A percentile compares a stretch with the other conserved stretches of the same genome.
Conservation (phyloP, 371 early-diverging fungal genomes). For the Mortierella sp. region DNA sequence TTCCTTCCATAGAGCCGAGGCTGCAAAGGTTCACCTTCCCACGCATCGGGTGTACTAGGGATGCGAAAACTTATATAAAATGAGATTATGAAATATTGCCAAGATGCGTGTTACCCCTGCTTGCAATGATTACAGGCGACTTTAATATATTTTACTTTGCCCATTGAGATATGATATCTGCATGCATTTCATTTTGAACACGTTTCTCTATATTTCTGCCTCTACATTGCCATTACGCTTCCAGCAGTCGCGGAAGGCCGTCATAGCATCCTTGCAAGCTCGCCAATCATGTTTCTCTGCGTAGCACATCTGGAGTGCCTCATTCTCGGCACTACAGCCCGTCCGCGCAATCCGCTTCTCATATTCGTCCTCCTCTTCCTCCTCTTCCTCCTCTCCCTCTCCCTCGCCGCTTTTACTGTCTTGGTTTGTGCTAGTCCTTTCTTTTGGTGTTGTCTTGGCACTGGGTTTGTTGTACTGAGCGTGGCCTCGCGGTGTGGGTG, state of each 20-base stretch:
- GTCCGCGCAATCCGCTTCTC: slow-evolving; percentile 72
- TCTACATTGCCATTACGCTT: slow-evolving; percentile 61
- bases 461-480: slow-evolving; percentile 13
- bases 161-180: too few species aligned
- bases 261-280: slow-evolving; percentile 78
- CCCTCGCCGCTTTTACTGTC: background rate
- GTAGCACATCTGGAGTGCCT: slow-evolving; percentile 81
- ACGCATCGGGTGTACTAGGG: too few species aligned
- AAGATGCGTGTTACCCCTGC: too few species aligned
- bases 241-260: slow-evolving; percentile 79
- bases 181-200: background rate
- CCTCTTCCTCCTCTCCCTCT: slow-evolving; percentile 31
- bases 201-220: slow-evolving; percentile 17
- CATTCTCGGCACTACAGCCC: slow-evolving; percentile 82
- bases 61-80: too few species aligned
- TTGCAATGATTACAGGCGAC: too few species aligned
- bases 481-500: slow-evolving; percentile 42
- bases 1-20: too few species aligned
- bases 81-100: too few species aligned
- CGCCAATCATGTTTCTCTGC: slow-evolving; percentile 86
- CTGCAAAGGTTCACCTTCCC: too few species aligned
- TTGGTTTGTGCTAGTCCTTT: background rate
- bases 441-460: background rate
- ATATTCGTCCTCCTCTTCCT: slow-evolving; percentile 75
- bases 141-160: too few species aligned